Percentiles rank a stretch among this genome's conserved stretches.
Conservation (phyloP, 768 basidiomycete species). For the Lactarius hatsudake region DNA sequence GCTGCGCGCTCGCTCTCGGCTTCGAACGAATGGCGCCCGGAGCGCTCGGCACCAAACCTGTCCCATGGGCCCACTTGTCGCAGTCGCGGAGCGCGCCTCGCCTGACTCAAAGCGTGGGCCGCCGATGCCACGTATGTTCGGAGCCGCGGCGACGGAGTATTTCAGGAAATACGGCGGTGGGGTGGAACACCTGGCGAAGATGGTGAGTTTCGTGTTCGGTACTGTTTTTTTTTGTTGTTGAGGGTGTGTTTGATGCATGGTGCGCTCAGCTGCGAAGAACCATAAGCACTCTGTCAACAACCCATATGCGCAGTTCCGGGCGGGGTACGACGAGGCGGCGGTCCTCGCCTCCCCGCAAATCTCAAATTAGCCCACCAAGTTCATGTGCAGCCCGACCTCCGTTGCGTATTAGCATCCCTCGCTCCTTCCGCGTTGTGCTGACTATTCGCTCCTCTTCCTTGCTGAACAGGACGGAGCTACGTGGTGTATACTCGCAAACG, state of each 20-base stretch:
- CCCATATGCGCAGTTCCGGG: slow-evolving; percentile 82
- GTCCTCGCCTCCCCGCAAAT: slow-evolving; percentile 65
- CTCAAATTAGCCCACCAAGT: slow-evolving; percentile 71
- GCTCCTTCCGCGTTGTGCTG: no score
- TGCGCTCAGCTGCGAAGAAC: slow-evolving; percentile 66
- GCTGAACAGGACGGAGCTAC: slow-evolving; percentile 63
- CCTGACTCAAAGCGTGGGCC: slow-evolving; percentile 66
- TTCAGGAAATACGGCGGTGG: slow-evolving; percentile 67
- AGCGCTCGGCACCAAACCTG: slow-evolving; percentile 51
- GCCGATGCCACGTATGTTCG: slow-evolving; percentile 68
- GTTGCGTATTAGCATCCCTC: neutral
- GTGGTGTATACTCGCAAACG: slow-evolving; percentile 74
- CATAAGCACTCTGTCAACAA: slow-evolving; percentile 80
- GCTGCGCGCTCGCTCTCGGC: slow-evolving; percentile 79
- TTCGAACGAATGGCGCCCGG: slow-evolving; percentile 85
- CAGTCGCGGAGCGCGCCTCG: slow-evolving; percentile 45
- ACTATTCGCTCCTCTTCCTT: neutral
- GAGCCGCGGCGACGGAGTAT: slow-evolving; percentile 72
- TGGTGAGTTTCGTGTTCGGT: slow-evolving; percentile 46
- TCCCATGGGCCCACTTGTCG: slow-evolving; percentile 54
- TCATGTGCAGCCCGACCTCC: slow-evolving; percentile 87
- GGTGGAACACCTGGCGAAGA: slow-evolving; percentile 68
- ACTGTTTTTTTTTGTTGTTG: slow-evolving; percentile 31
- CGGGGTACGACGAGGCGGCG: slow-evolving; percentile 72
- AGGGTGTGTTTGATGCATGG: neutral